phyloP scores from a whole-genome alignment of 257 asterid genomes.

The Fraxinus quadrangulata region DNA sequence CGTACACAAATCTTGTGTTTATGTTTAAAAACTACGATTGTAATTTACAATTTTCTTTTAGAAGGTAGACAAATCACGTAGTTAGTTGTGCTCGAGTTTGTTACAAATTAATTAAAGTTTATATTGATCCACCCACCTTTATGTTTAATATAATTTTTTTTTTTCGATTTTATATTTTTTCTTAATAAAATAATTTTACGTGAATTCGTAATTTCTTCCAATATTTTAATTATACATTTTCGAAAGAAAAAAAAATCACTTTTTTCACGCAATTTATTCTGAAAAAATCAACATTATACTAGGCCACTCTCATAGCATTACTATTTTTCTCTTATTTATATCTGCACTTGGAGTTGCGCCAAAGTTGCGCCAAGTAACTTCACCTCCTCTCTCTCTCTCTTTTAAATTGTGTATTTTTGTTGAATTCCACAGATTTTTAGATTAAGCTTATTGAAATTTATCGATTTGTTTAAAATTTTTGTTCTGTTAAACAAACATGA shows the following conservation, averaged over 20 bases:
- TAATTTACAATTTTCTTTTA: background rate
- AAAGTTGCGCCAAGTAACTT: background rate
- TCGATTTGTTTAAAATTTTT: background rate
- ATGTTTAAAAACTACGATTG: background rate
- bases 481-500: constrained; percentile 44
- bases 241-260: too few relatives aligned
- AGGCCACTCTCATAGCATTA: background rate
- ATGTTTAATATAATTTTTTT: too few relatives aligned
- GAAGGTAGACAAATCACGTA: background rate
- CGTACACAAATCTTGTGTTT: too few relatives aligned
- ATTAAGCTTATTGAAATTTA: background rate
- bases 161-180: too few relatives aligned
- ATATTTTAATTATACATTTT: too few relatives aligned
- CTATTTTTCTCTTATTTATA: background rate
- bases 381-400: background rate
- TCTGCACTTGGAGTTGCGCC: background rate
- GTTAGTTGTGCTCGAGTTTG: too few relatives aligned
- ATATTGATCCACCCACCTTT: too few relatives aligned
- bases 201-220: too few relatives aligned
- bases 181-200: too few relatives aligned
- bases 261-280: too few relatives aligned
- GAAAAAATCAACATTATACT: too few relatives aligned
- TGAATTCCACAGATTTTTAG: background rate
- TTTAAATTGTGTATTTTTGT: background rate
- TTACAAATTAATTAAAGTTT: too few relatives aligned